Percentiles rank a stretch among this genome's conserved stretches.
phyloP scores from a whole-genome alignment of 2,329 filamentous ascomycete genomes.

The Aspergillus sp. region DNA sequence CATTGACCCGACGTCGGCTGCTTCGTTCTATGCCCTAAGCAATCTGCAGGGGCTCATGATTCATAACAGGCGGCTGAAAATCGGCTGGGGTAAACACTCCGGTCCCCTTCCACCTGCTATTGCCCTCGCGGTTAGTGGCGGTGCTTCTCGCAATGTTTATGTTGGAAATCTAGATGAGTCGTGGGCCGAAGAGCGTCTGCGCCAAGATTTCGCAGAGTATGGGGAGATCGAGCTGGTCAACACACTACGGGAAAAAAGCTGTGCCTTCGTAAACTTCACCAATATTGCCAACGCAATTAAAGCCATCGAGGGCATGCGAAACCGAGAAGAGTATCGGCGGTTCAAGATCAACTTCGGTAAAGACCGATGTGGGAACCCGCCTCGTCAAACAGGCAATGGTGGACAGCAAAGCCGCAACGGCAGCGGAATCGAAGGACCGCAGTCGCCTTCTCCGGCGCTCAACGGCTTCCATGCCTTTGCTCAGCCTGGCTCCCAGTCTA shows the following conservation, averaged over 20 bases:
- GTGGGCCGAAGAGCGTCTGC: constrained; percentile 92
- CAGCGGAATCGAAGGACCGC: constrained; percentile 52
- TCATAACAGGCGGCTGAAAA: constrained; percentile 95
- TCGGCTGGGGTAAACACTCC: constrained; percentile 99
- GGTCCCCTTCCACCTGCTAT: constrained; percentile 94
- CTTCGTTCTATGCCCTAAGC: constrained; percentile 96
- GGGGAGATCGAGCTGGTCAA: constrained; percentile 98
- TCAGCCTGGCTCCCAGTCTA: constrained; percentile 58
- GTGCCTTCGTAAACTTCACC: constrained; percentile 99
- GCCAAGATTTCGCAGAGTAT: constrained; percentile 95
- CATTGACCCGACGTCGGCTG: constrained; percentile 95
- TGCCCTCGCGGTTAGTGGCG: constrained; percentile 90
- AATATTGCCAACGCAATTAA: constrained; percentile 99
- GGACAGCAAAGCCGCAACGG: constrained; percentile 66
- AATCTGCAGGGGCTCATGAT: constrained; percentile 99
- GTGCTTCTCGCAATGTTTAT: constrained; percentile 97
- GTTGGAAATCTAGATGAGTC: constrained; percentile 96
- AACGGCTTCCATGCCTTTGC: constrained; percentile 58
- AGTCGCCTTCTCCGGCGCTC: constrained; percentile 55
- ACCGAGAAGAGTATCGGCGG: constrained; percentile 92
- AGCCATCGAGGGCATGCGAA: constrained; percentile 92
- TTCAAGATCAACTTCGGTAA: constrained; percentile 99
- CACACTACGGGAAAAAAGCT: constrained; percentile 95
- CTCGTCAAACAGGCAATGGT: constrained; percentile 73
- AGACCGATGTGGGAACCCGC: constrained; percentile 94